Evolutionary conservation across 352 stramenopile genomes (phyloP).

Genomic region (Phytophthora ramorum): DNA sequence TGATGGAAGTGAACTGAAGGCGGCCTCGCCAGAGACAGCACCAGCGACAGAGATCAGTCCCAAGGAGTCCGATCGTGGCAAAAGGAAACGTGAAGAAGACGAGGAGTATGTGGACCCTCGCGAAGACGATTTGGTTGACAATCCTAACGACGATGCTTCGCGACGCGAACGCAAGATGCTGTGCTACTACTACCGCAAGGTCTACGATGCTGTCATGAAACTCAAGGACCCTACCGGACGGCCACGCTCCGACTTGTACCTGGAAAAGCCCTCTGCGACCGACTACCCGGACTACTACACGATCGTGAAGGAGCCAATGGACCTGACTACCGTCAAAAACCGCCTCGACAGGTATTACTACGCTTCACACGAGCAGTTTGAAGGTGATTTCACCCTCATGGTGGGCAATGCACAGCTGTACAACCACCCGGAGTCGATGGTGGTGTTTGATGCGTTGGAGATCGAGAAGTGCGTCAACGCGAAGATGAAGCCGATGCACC

Average conservation of each 20-base stretch:
- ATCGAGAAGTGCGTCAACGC: conserved; percentile 87
- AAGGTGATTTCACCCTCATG: conserved; percentile 88
- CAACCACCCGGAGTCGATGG: conserved; percentile 85
- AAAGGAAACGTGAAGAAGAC: conserved; percentile 48
- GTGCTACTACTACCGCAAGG: conserved; percentile 85
- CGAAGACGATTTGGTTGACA: conserved; percentile 36
- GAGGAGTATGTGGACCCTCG: conserved; percentile 26
- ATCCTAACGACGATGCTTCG: conserved; percentile 52
- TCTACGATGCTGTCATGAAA: conserved; percentile 86
- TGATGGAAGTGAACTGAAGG: conserved; percentile 48
- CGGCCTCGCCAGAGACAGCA: not conserved
- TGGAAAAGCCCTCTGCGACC: conserved; percentile 79
- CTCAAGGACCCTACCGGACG: conserved; percentile 74
- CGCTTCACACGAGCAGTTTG: conserved; percentile 66
- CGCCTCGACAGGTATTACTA: conserved; percentile 81
- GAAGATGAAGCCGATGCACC: conserved; percentile 74
- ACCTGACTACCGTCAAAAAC: conserved; percentile 85
- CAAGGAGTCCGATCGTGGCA: conserved; percentile 23
- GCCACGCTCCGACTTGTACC: conserved; percentile 72
- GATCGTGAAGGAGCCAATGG: conserved; percentile 89
- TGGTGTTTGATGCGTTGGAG: conserved; percentile 83
- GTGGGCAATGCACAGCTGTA: conserved; percentile 89
- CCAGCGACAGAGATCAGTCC: conserved; percentile 22
- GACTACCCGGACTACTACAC: conserved; percentile 93
- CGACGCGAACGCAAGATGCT: conserved; percentile 69